Percentiles rank a stretch among this genome's conserved stretches.
These are phyloP conservation scores for Deakozyma indianensis DNA, from an alignment of 805 yeast species.

Conservation along the genomic window DNA sequence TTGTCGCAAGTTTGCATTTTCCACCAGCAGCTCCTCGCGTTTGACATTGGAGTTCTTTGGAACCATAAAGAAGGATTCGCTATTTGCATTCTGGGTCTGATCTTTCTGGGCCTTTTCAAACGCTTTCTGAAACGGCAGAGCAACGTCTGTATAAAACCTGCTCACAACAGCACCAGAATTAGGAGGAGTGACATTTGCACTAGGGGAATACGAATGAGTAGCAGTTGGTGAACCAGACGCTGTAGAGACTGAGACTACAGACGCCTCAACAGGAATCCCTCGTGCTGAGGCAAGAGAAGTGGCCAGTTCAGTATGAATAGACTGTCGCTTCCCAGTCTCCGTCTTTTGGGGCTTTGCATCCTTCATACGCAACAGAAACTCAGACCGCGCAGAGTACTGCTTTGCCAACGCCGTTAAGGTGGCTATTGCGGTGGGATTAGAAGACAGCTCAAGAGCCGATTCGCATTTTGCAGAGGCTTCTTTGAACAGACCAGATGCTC, in stretches of 20 bases:
- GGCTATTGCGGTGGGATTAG: constrained; percentile 18
- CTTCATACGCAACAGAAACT: constrained; percentile 15
- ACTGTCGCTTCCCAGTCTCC: constrained; percentile 5
- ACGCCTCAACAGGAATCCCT: constrained; percentile 10
- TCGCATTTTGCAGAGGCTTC: constrained; percentile 24
- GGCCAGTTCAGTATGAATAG: constrained; percentile 8
- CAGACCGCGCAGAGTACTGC: constrained; percentile 19
- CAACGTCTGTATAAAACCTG: not conserved
- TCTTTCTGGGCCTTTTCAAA: constrained; percentile 7
- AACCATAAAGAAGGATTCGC: constrained; percentile 23
- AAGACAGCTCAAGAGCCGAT: constrained; percentile 13
- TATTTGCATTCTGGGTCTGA: constrained; percentile 6
- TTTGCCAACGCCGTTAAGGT: constrained; percentile 20
- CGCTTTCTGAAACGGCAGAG: constrained; percentile 6
- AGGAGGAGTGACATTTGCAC: constrained; percentile 6
- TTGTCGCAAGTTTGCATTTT: constrained; percentile 21
- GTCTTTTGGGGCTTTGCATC: constrained; percentile 4
- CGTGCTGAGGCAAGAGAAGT: constrained; percentile 16
- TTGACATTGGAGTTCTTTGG: constrained; percentile 17
- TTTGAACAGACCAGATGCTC: constrained; percentile 27
- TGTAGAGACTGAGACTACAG: not conserved
- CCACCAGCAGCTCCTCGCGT: constrained; percentile 19
- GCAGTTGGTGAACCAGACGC: not conserved
- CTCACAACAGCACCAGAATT: not conserved
- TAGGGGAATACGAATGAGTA: constrained; percentile 8